Evolutionary conservation across 306 rosid genomes (phyloP).

Genomic region (Cicer judaicum): DNA sequence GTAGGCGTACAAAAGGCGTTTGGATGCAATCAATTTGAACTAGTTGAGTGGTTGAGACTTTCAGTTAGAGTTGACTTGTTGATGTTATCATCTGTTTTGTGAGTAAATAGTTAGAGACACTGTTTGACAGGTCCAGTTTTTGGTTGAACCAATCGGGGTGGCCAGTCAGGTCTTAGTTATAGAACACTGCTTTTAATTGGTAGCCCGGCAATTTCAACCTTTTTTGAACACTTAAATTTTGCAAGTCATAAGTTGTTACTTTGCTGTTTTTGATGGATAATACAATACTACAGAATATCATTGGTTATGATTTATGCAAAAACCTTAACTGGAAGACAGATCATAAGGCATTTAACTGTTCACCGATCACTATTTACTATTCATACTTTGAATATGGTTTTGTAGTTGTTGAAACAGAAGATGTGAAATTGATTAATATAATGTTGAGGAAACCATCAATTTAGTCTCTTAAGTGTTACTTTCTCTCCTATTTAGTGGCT

Average conservation of each 20-base stretch:
- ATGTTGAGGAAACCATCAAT: neutral
- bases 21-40: neutral
- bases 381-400: constrained; percentile 33
- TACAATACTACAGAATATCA: neutral
- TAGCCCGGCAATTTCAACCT: neutral
- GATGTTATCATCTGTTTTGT: neutral
- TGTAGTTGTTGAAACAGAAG: constrained; percentile 13
- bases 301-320: constrained; percentile 30
- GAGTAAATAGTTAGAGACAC: neutral
- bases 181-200: neutral
- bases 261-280: constrained; percentile 8
- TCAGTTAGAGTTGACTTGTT: neutral
- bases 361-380: neutral
- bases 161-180: neutral
- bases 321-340: neutral
- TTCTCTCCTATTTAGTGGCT: no score
- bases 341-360: neutral
- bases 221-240: neutral
- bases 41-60: neutral
- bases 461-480: no score
- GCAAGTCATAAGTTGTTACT: constrained; percentile 2
- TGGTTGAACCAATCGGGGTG: neutral
- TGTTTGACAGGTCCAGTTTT: neutral
- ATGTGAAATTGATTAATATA: constrained; percentile 2
- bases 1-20: neutral